Evolutionary conservation across 2,329 filamentous ascomycete species (phyloP).

Genomic region (Exophiala phaeomuriformis): DNA sequence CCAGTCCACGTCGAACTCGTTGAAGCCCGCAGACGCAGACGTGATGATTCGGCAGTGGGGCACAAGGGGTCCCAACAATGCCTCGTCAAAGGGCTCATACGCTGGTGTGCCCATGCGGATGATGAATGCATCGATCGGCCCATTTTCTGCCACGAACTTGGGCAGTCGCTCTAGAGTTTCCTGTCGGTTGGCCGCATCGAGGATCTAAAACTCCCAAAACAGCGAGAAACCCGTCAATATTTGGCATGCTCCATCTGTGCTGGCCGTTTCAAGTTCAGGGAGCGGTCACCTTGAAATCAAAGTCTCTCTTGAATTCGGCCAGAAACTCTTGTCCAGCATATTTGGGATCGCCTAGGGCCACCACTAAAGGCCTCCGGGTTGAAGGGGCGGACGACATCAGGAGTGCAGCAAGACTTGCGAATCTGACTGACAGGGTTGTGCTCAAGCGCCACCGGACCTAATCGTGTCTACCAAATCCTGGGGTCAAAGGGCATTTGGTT

Average conservation of each 20-base stretch:
- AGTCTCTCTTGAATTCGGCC: constrained; percentile 26
- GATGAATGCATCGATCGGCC: constrained; percentile 44
- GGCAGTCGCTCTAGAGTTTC: constrained; percentile 36
- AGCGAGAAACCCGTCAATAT: too few relatives aligned
- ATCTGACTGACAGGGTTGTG: too few relatives aligned
- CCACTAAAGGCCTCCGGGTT: constrained; percentile 36
- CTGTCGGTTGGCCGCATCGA: constrained; percentile 35
- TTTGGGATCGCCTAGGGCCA: constrained; percentile 37
- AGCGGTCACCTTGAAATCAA: constrained; percentile 5
- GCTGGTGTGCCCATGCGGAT: constrained; percentile 46
- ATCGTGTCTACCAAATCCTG: too few relatives aligned
- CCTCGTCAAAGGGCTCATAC: constrained; percentile 46
- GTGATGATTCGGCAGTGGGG: constrained; percentile 42
- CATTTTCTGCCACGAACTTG: constrained; percentile 2
- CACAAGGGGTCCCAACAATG: constrained; percentile 36
- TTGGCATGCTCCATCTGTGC: too few relatives aligned
- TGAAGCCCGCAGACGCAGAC: constrained; percentile 37
- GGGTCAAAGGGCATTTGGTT: too few relatives aligned
- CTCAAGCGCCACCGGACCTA: too few relatives aligned
- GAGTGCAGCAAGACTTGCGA: too few relatives aligned
- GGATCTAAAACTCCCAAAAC: constrained; percentile 15
- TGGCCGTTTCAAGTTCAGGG: too few relatives aligned
- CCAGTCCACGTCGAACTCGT: constrained; percentile 66
- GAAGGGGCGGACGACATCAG: not conserved
- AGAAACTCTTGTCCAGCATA: constrained; percentile 38